phyloP scores from a whole-genome alignment of 345 rosid genomes.

The Aethionema arabicum region DNA sequence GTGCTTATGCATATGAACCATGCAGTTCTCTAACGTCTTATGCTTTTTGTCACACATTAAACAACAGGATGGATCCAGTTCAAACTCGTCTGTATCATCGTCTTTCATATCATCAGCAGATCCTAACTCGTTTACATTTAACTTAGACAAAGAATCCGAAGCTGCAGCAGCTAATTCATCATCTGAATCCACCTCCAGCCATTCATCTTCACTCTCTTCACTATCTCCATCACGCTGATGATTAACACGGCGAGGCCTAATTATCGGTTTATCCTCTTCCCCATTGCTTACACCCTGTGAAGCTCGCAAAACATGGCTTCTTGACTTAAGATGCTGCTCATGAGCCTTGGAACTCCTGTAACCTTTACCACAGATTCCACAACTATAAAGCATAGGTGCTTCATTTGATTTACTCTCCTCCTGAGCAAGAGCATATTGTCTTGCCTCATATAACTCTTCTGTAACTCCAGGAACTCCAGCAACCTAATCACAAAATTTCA shows the following conservation, averaged over 20 bases:
- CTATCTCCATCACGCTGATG: slow-evolving; percentile 29
- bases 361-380: slow-evolving; percentile 70
- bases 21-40: slow-evolving; percentile 62
- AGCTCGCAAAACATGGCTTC: slow-evolving; percentile 56
- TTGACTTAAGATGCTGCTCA: slow-evolving; percentile 80
- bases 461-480: slow-evolving; percentile 99
- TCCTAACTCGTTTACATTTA: slow-evolving; percentile 54
- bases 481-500: slow-evolving; percentile 43
- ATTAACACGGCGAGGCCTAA: slow-evolving; percentile 53
- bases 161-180: slow-evolving; percentile 62
- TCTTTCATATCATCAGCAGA: slow-evolving; percentile 46
- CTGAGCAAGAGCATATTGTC: slow-evolving; percentile 63
- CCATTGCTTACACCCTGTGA: slow-evolving; percentile 53
- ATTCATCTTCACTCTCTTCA: slow-evolving; percentile 73
- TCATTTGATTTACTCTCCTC: slow-evolving; percentile 59
- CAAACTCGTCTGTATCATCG: slow-evolving; percentile 39
- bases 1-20: slow-evolving; percentile 95
- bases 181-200: slow-evolving; percentile 82
- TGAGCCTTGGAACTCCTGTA: slow-evolving; percentile 87
- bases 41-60: slow-evolving; percentile 80
- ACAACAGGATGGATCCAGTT: slow-evolving; percentile 78
- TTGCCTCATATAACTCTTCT: slow-evolving; percentile 70
- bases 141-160: slow-evolving; percentile 44
- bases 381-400: slow-evolving; percentile 70
- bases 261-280: slow-evolving; percentile 49